Percentiles rank a stretch among this genome's conserved stretches.
Evolutionary conservation across 2,329 filamentous ascomycete species (phyloP).

Genomic region (Alternaria conjuncta): DNA sequence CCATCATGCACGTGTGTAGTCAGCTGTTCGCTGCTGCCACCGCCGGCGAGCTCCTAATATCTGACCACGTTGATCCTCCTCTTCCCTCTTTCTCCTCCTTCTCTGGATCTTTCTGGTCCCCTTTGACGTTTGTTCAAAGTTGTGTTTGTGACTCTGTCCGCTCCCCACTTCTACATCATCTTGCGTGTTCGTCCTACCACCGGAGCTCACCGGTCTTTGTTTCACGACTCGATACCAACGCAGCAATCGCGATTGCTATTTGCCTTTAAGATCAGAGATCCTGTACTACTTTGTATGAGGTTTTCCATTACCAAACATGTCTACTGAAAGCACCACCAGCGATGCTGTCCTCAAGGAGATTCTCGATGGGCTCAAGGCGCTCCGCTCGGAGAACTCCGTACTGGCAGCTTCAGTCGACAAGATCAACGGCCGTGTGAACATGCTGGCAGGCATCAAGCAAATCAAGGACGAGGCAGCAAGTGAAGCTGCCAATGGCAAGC

Average conservation of each 20-base stretch:
- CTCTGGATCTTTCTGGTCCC: constrained; percentile 17
- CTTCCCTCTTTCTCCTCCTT: constrained; percentile 14
- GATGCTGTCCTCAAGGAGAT: constrained; percentile 61
- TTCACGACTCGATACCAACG: constrained; percentile 11
- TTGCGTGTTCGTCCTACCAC: constrained; percentile 4
- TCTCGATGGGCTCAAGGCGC: constrained; percentile 60
- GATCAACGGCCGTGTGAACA: constrained; percentile 68
- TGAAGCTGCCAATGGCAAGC: constrained; percentile 29
- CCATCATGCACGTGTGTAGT: constrained; percentile 23
- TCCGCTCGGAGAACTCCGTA: constrained; percentile 63
- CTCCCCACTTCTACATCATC: constrained; percentile 3
- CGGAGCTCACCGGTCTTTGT: constrained; percentile 19
- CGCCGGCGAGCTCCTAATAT: constrained; percentile 20
- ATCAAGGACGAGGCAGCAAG: constrained; percentile 57
- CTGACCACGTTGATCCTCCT: constrained; percentile 19
- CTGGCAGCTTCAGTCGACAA: constrained; percentile 64
- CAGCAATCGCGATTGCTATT: constrained; percentile 1
- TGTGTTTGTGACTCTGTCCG: constrained; percentile 12
- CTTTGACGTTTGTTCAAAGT: constrained; percentile 11
- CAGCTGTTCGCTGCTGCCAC: constrained; percentile 19
- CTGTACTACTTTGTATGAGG: neutral
- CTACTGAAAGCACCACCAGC: constrained; percentile 36
- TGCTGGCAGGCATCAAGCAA: constrained; percentile 64
- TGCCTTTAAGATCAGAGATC: neutral
- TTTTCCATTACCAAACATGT: constrained; percentile 30